Conservation (phyloP, 768 basidiomycete species). For the Neoboletus subvelutipes region DNA sequence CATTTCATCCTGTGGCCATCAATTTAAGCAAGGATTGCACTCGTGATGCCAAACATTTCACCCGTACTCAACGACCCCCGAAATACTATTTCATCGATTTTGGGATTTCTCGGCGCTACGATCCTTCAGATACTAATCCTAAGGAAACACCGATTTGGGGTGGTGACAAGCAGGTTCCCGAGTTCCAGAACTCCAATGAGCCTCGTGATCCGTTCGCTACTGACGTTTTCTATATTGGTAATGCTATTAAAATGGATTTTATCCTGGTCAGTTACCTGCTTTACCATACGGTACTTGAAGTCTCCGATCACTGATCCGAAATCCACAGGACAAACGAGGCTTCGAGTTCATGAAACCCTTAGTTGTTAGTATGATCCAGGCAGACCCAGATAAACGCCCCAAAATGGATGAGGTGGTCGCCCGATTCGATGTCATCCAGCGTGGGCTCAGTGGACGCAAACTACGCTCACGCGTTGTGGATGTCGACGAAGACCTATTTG, state of each 20-base stretch:
- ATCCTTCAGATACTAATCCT: constrained; percentile 24
- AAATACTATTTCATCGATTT: constrained; percentile 40
- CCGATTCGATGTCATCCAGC: constrained; percentile 16
- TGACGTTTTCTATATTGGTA: constrained; percentile 46
- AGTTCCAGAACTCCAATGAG: constrained; percentile 27
- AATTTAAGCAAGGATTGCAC: constrained; percentile 14
- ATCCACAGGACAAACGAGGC: constrained; percentile 1
- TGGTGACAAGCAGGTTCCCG: constrained; percentile 44
- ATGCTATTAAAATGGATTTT: constrained; percentile 35
- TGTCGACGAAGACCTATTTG: constrained; percentile 13
- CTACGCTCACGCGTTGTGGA: constrained; percentile 32
- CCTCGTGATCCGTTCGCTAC: constrained; percentile 41
- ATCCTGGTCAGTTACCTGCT: constrained; percentile 23
- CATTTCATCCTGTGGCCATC: constrained; percentile 25
- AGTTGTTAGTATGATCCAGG: constrained; percentile 21
- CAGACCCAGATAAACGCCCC: constrained; percentile 22
- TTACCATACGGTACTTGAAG: neutral
- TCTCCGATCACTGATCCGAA: neutral
- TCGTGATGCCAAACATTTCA: constrained; percentile 23
- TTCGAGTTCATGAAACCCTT: constrained; percentile 27
- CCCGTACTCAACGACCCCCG: constrained; percentile 29
- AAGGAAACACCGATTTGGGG: constrained; percentile 34
- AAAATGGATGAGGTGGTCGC: constrained; percentile 22
- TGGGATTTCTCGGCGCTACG: constrained; percentile 34
- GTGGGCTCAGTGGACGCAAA: constrained; percentile 8